Evolutionary conservation across 2,329 filamentous ascomycete species (phyloP), one percentile per base, ranked within the genome.

Genomic region (Cryphonectria naterciae): DNA sequence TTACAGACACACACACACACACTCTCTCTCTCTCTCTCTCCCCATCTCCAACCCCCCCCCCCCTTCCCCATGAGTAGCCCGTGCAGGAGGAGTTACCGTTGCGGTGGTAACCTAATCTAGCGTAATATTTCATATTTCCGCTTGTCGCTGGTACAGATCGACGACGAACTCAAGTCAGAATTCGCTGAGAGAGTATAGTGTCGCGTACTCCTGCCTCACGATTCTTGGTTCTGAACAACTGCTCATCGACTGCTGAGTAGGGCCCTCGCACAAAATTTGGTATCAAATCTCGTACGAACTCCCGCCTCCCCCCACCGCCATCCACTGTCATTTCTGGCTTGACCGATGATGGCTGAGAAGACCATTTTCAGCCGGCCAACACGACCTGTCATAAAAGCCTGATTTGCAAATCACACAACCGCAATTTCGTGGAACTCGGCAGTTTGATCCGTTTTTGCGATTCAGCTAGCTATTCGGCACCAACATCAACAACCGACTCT

Each of bases 341-440:
- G 37, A 35, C 49, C 11, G 32, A 22, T 10, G n/a, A 4, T 67
- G 39, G 61, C 37, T 28, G n/a, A 11, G 39, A 46, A 39, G 32
- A 2, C 65, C 63, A 46, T 41, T 52, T 37, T 65, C 19, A 37
- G 43, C 25, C 39, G 43, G 35, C n/a, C 10, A 28, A 60, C 37
- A 61, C n/a, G 65, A 60, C 54, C 56, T 41, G 54, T 67, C 65
- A 67, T 39, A 37, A 39, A 32, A 32, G 28, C 25, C 5, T 49
- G 43, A 56, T 28, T 52, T 25, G 46, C 46, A 22, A 66, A 15
- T 60, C 65, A 58, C 54, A 46, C 52, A 54, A 56, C 54, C 41
- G 37, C 65, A 60, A 67, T 67, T 32, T 60, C 65, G 54, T 60
- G 65, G 65, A 54, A 67, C 37, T 28, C 54, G 65, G 52, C 22